Evolutionary conservation across 2,329 filamentous ascomycete species (phyloP).

Genomic region (Colletotrichum echinochloae): DNA sequence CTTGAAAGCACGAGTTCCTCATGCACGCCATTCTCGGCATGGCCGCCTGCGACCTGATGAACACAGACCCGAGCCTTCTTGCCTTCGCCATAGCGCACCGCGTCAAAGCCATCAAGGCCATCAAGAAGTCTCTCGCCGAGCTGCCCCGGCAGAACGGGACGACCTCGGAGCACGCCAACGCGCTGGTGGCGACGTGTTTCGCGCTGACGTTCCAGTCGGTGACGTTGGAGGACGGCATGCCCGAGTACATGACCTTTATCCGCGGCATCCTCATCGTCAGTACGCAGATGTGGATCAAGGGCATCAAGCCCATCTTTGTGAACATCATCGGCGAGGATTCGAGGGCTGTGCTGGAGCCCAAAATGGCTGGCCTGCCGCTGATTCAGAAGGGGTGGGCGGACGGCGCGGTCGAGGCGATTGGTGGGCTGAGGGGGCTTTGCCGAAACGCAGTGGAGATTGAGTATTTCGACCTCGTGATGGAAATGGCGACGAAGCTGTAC

Average conservation of each 20-base stretch:
- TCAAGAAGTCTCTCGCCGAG: slow-evolving; percentile 66
- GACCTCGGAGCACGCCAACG: slow-evolving; percentile 67
- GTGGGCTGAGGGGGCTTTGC: slow-evolving; percentile 58
- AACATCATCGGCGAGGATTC: slow-evolving; percentile 58
- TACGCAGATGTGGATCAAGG: slow-evolving; percentile 64
- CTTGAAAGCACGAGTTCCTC: slow-evolving; percentile 69
- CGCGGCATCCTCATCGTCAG: slow-evolving; percentile 67
- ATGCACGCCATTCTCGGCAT: slow-evolving; percentile 79
- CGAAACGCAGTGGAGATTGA: slow-evolving; percentile 56
- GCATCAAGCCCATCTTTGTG: slow-evolving; percentile 63
- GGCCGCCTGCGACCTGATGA: slow-evolving; percentile 73
- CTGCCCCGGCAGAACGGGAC: slow-evolving; percentile 53
- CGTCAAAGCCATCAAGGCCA: slow-evolving; percentile 72
- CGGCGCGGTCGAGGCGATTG: slow-evolving; percentile 58
- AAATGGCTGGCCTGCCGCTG: slow-evolving; percentile 59
- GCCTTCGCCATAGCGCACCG: slow-evolving; percentile 73
- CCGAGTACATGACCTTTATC: slow-evolving; percentile 72
- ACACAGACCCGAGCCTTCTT: slow-evolving; percentile 62
- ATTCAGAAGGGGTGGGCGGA: slow-evolving; percentile 60
- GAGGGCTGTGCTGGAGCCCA: slow-evolving; percentile 56
- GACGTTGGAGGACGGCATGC: slow-evolving; percentile 67
- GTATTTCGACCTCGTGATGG: slow-evolving; percentile 59
- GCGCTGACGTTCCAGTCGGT: slow-evolving; percentile 71
- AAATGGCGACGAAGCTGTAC: slow-evolving; percentile 64
- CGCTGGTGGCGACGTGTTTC: slow-evolving; percentile 69